Base-by-base conservation (phyloP, 2,329 filamentous ascomycete species). In the Aspergillus intermedius region DNA sequence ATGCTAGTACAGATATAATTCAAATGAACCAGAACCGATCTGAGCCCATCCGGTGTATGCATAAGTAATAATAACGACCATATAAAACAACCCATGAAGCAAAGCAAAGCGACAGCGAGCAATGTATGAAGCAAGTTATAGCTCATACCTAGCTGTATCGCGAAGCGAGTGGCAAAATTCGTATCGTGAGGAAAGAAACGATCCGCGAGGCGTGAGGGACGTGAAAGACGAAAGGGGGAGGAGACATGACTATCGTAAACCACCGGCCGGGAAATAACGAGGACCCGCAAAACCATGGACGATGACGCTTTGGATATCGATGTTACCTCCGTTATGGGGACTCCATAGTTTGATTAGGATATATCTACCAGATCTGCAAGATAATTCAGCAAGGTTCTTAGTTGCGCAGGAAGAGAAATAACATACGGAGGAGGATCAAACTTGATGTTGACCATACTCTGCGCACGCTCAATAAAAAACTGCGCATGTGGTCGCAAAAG, bases 271-370 rank as follows among this genome's bases (percentile, higher is more conserved):
- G 61, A 94, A 93, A 67, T 84, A 95, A 51, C 91, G 80, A 8
- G 88, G 87, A 4, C 91, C 91, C 0, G 88, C 87, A 68, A 84
- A 96, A 0, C 91, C 91, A 60, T 87, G 84, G 1, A 84, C 87
- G 49, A 90, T 79, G 21, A 96, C 84, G 42, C 85, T 88, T 66
- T 95, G 87, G 35, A 97, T 89, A 63, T 95, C 90, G 54, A 96
- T 94, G 60, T 94, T 95, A 3, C 80, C 76, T 43, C 84, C 81
- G 22, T 82, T 79, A 50, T 81, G 80, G 2, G 87, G 86, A 59
- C 84, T 90, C 87, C 89, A 96, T 66, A 96, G 81, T 74, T 96
- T 96, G 54, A 97, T 75, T 39, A 96, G 70, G 46, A 97, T 86
- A 65, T 87, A 94, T 49, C 88, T 81, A 4, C 87, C 88, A 9